Evolutionary conservation across 208 protist species (phyloP).

Genomic region (Leishmania tropica): DNA sequence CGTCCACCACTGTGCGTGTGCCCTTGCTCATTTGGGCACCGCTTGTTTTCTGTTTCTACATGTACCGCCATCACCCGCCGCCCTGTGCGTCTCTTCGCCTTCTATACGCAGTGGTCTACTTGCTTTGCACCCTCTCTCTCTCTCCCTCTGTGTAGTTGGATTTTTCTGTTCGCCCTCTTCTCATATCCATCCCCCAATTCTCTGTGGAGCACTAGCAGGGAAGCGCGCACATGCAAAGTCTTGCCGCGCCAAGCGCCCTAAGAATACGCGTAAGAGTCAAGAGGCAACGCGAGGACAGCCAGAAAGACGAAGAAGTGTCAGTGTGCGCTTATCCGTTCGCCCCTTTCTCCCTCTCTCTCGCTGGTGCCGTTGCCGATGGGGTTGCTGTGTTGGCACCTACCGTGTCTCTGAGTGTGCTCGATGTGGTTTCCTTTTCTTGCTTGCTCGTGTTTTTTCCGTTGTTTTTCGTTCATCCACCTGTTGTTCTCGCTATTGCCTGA

Average conservation of each 20-base stretch:
- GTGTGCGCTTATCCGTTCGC: neutral
- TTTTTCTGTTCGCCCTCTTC: neutral
- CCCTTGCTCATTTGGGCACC: neutral
- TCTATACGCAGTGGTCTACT: neutral
- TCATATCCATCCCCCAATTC: neutral
- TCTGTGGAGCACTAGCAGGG: neutral
- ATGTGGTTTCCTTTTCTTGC: neutral
- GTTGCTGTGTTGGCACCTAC: neutral
- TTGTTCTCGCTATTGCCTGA: neutral
- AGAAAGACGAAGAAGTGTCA: neutral
- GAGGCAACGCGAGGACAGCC: neutral
- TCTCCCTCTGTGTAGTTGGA: neutral
- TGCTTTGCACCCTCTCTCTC: neutral
- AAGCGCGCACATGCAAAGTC: neutral
- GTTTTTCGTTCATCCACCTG: neutral
- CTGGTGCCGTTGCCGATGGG: neutral
- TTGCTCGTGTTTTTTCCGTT: neutral
- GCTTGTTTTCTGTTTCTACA: neutral
- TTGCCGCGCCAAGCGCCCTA: neutral
- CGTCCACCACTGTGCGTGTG: neutral
- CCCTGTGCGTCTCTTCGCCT: neutral
- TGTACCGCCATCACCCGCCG: neutral
- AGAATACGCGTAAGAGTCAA: neutral
- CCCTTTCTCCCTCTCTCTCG: neutral
- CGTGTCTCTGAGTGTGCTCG: neutral